A percentile compares a stretch with the other conserved stretches of the same genome.
Conservation (phyloP, 768 basidiomycete species). For the Hygrophorus russula region DNA sequence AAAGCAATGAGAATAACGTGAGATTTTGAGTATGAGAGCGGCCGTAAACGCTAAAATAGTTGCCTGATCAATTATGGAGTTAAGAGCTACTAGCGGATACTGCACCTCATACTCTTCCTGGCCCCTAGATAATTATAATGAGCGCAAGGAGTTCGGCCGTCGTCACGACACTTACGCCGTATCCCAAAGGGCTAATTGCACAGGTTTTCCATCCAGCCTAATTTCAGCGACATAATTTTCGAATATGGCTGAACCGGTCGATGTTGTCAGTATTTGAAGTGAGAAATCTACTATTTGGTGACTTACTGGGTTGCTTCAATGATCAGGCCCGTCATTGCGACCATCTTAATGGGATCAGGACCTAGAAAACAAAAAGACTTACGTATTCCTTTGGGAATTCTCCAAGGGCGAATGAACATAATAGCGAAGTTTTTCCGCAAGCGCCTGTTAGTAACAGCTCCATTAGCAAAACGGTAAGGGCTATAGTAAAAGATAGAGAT, state of each 20-base stretch:
- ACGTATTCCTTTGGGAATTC: constrained; percentile 97
- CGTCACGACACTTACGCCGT: constrained; percentile 58
- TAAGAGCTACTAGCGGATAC: no score
- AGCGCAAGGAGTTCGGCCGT: constrained; percentile 7
- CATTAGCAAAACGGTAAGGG: constrained; percentile 16
- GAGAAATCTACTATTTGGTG: background rate
- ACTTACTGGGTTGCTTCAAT: constrained; percentile 48
- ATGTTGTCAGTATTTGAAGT: constrained; percentile 6
- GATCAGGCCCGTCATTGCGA: constrained; percentile 8
- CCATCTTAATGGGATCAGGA: constrained; percentile 5
- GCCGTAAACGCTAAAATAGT: constrained; percentile 65
- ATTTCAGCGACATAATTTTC: constrained; percentile 99
- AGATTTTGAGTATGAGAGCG: constrained; percentile 95
- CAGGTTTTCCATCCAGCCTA: constrained; percentile 91
- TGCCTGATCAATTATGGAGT: constrained; percentile 6
- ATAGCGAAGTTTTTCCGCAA: constrained; percentile 89
- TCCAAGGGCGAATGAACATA: constrained; percentile 87
- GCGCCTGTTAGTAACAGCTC: constrained; percentile 45
- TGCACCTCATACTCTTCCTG: constrained; percentile 99
- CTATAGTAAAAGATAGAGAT: constrained; percentile 8
- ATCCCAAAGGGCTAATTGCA: constrained; percentile 97
- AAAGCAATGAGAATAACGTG: constrained; percentile 99
- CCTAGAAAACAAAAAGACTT: constrained; percentile 22
- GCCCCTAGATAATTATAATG: constrained; percentile 42
- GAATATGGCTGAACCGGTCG: constrained; percentile 77